phyloP scores from a whole-genome alignment of 176 grass and related monocot species.

The Aegilops sharonensis region DNA sequence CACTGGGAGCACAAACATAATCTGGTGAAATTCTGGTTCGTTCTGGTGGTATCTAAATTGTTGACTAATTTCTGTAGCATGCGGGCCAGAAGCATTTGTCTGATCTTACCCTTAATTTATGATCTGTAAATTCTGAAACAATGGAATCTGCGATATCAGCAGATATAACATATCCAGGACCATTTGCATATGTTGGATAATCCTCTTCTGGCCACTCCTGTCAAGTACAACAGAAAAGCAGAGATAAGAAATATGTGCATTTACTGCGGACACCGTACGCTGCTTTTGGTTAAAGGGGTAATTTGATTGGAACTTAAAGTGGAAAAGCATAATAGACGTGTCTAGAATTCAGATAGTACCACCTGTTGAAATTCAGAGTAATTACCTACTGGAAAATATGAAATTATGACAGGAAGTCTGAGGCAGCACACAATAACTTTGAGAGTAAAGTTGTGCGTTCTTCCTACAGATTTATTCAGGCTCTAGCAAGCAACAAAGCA shows the following conservation, averaged over 20 bases:
- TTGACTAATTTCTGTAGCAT: not conserved
- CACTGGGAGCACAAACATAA: not conserved
- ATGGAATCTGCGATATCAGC: constrained; percentile 80
- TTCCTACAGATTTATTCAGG: constrained; percentile 5
- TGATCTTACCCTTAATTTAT: constrained; percentile 87
- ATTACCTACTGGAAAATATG: not conserved
- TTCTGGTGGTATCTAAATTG: constrained; percentile 7
- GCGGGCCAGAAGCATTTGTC: not conserved
- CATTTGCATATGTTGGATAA: constrained; percentile 94
- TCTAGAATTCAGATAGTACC: not conserved
- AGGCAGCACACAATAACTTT: not conserved
- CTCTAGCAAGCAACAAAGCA: constrained; percentile 13
- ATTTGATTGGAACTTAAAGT: not conserved
- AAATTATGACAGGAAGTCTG: not conserved
- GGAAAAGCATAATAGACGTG: not conserved
- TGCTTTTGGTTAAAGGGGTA: not conserved
- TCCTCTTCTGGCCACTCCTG: constrained; percentile 99
- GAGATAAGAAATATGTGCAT: constrained; percentile 28
- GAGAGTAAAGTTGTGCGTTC: not conserved
- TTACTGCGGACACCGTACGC: not conserved
- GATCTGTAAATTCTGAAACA: constrained; percentile 67
- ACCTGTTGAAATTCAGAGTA: not conserved
- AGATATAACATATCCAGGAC: constrained; percentile 93
- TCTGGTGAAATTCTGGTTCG: not conserved
- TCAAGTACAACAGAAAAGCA: constrained; percentile 35